Percentiles rank a stretch among this genome's conserved stretches.
phyloP scores from a whole-genome alignment of 2,329 filamentous ascomycete genomes.

The Leptoxyphium fumago region DNA sequence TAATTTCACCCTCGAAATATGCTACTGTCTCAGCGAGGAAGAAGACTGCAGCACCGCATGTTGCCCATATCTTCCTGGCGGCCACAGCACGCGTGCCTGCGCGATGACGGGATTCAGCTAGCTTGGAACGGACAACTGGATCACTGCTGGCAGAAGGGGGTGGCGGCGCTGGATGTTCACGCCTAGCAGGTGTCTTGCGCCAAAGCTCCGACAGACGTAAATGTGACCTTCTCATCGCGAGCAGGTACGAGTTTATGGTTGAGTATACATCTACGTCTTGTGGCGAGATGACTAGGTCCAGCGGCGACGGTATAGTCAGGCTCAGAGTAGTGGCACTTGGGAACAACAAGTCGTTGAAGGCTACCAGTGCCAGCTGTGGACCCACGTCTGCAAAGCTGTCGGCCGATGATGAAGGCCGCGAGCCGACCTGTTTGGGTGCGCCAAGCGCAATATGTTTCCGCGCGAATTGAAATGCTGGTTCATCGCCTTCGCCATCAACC shows the following conservation, averaged over 20 bases:
- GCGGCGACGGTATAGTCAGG: slow-evolving; percentile 58
- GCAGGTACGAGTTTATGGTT: slow-evolving; percentile 70
- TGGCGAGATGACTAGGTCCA: slow-evolving; percentile 73
- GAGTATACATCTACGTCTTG: slow-evolving; percentile 69
- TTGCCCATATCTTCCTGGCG: slow-evolving; percentile 81
- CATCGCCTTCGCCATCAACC: slow-evolving; percentile 60
- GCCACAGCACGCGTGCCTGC: slow-evolving; percentile 47
- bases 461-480: slow-evolving; percentile 71
- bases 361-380: slow-evolving; percentile 30
- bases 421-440: slow-evolving; percentile 33
- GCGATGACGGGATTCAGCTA: slow-evolving; percentile 48
- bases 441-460: slow-evolving; percentile 58
- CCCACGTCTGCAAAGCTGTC: slow-evolving; percentile 19
- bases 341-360: slow-evolving; percentile 70
- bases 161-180: slow-evolving; percentile 60
- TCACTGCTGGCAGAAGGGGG: slow-evolving; percentile 49
- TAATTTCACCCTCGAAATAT: slow-evolving; percentile 82
- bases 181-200: slow-evolving; percentile 66
- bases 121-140: slow-evolving; percentile 43
- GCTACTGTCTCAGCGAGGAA: slow-evolving; percentile 75
- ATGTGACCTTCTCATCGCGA: slow-evolving; percentile 74
- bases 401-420: slow-evolving; percentile 25
- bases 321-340: slow-evolving; percentile 58
- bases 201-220: slow-evolving; percentile 73
- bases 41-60: slow-evolving; percentile 72